Evolutionary conservation across 2,329 filamentous ascomycete genomes (phyloP).

Genomic region (Pseudocercospora fijiensis): DNA sequence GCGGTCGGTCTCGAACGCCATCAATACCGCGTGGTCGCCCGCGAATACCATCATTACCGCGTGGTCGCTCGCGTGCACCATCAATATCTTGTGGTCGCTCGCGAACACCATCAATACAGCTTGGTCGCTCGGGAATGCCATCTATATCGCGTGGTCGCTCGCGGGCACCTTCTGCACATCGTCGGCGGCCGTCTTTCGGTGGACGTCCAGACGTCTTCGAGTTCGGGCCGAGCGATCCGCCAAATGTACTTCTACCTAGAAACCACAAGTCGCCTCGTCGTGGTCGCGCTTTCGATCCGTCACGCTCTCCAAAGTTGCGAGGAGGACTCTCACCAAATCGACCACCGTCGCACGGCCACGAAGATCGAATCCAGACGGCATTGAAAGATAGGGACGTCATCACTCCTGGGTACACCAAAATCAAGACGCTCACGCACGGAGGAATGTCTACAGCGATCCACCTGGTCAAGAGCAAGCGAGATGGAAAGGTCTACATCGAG

Average conservation of each 20-base stretch:
- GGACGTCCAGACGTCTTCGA: background rate
- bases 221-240: background rate
- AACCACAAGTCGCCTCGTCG: background rate
- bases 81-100: background rate
- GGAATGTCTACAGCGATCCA: constrained; percentile 18
- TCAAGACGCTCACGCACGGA: constrained; percentile 12
- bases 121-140: background rate
- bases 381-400: background rate
- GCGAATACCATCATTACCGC: background rate
- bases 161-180: background rate
- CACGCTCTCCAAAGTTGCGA: background rate
- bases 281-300: background rate
- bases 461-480: constrained; percentile 8
- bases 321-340: background rate
- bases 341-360: background rate
- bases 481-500: constrained; percentile 20
- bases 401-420: constrained; percentile 4
- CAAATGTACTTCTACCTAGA: background rate
- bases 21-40: background rate
- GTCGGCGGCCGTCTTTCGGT: background rate
- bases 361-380: background rate
- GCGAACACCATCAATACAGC: background rate
- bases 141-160: background rate
- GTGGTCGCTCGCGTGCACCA: background rate
- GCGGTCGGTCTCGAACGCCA: background rate